Percentiles rank a stretch among this genome's conserved stretches.
Evolutionary conservation across 768 basidiomycete species (phyloP).

Genomic region (Pisolithus tinctorius): DNA sequence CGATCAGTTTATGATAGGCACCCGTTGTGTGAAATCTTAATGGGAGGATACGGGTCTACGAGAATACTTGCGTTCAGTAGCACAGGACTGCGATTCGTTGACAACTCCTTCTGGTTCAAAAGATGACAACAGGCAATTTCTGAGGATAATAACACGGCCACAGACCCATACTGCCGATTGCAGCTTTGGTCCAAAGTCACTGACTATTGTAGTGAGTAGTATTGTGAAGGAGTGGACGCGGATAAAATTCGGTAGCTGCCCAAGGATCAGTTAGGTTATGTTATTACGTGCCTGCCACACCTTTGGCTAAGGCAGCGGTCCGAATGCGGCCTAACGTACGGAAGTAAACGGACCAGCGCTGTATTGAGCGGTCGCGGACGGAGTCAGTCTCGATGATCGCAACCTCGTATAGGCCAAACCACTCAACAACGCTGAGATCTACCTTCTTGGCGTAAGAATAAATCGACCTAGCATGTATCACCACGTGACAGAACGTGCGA

Average conservation of each 20-base stretch:
- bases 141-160: slow-evolving; percentile 8
- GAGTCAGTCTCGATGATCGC: neutral
- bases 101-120: neutral
- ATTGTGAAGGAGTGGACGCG: neutral
- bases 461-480: neutral
- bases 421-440: neutral
- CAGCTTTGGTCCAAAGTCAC: neutral
- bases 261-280: neutral
- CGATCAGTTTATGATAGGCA: slow-evolving; percentile 29
- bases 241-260: neutral
- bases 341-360: no score
- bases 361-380: neutral
- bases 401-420: neutral
- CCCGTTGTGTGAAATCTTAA: slow-evolving; percentile 6
- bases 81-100: neutral
- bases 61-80: neutral
- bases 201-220: neutral
- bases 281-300: slow-evolving; percentile 13
- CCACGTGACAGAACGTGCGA: neutral
- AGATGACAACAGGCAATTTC: neutral
- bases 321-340: neutral
- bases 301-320: slow-evolving; percentile 18
- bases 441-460: neutral
- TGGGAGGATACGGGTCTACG: slow-evolving; percentile 17
- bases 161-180: neutral